Evolutionary conservation across 2,329 filamentous ascomycete species (phyloP).

Genomic region (Fusarium compactum): DNA sequence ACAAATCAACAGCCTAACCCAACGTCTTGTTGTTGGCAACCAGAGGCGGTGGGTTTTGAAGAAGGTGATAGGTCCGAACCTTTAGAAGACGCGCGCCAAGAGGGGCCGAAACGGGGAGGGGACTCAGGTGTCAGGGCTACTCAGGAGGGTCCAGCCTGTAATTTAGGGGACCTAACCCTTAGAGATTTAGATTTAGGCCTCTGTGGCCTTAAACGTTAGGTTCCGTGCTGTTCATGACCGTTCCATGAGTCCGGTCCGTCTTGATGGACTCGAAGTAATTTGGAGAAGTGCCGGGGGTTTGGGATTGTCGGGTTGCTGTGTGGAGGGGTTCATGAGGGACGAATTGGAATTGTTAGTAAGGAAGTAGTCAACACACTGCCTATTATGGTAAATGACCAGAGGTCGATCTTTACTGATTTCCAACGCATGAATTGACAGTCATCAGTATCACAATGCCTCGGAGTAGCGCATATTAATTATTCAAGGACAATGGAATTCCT

Average conservation of each 20-base stretch:
- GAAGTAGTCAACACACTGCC: slow-evolving; percentile 31
- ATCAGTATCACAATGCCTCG: not conserved
- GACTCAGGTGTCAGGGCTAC: slow-evolving; percentile 8
- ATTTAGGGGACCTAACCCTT: slow-evolving; percentile 32
- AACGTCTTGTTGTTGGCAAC: slow-evolving; percentile 33
- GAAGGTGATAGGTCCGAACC: slow-evolving; percentile 45
- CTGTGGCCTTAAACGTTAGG: not conserved
- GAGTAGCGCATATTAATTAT: not conserved
- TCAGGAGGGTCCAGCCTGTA: slow-evolving; percentile 25
- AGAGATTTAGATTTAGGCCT: not conserved
- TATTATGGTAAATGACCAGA: slow-evolving; percentile 20
- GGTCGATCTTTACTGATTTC: slow-evolving; percentile 5
- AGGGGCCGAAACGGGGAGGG: slow-evolving; percentile 33
- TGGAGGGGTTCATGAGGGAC: slow-evolving; percentile 28
- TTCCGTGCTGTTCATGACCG: not conserved
- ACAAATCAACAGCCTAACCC: slow-evolving; percentile 31
- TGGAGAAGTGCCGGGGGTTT: slow-evolving; percentile 19
- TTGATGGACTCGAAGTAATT: slow-evolving; percentile 22
- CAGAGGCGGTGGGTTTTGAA: slow-evolving; percentile 44
- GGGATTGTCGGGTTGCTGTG: slow-evolving; percentile 13
- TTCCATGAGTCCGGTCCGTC: not conserved
- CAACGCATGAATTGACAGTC: not conserved
- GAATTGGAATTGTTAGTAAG: slow-evolving; percentile 1
- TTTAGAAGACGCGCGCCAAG: slow-evolving; percentile 32
- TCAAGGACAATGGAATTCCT: not conserved